Evolutionary conservation across 306 rosid species (phyloP).

Genomic region (Castanopsis chinensis): DNA sequence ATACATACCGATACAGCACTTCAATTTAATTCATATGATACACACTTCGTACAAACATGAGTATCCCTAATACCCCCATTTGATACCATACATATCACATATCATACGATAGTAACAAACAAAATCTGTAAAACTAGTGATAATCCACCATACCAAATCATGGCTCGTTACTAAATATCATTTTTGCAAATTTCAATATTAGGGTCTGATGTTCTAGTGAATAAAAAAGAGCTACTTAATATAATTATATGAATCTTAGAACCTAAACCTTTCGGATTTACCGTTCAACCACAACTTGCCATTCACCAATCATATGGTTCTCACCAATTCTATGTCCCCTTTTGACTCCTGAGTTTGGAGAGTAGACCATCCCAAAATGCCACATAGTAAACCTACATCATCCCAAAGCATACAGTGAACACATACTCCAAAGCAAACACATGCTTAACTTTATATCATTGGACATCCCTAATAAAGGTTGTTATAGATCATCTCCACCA

Average conservation of each 20-base stretch:
- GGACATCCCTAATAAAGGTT: too few relatives aligned
- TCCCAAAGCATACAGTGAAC: too few relatives aligned
- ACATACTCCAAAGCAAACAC: too few relatives aligned
- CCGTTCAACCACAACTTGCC: constrained; percentile 91
- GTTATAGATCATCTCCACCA: constrained; percentile 55
- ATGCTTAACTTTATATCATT: too few relatives aligned
- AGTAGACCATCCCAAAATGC: too few relatives aligned
- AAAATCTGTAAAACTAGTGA: neutral
- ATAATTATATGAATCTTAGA: neutral
- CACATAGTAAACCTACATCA: too few relatives aligned
- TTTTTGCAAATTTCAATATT: neutral
- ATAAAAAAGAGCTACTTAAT: neutral
- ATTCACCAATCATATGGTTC: constrained; percentile 66
- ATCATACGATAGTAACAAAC: too few relatives aligned
- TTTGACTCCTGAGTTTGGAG: constrained; percentile 44
- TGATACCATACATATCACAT: too few relatives aligned
- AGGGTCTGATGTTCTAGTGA: neutral
- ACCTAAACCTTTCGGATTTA: constrained; percentile 63
- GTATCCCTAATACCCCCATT: too few relatives aligned
- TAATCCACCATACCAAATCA: neutral
- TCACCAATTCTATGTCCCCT: constrained; percentile 58
- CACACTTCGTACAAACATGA: too few relatives aligned
- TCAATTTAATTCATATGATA: too few relatives aligned
- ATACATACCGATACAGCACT: too few relatives aligned
- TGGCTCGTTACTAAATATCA: neutral